These are phyloP conservation scores for Stereocaulon alpinum DNA, from an alignment of 495 filamentous ascomycete species.

Conservation along the genomic window DNA sequence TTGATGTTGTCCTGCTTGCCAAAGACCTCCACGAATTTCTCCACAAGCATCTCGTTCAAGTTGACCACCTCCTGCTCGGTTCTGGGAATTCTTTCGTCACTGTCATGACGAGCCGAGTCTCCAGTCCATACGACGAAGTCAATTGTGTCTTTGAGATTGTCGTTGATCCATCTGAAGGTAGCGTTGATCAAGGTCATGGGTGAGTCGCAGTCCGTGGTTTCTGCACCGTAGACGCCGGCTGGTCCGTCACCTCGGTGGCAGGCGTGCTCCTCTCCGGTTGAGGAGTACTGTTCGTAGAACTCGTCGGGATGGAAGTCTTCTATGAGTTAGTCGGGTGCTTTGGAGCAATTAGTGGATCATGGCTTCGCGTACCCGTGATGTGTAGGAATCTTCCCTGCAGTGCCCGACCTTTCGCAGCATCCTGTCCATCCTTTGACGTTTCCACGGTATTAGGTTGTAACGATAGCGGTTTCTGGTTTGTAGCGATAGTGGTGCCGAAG, in stretches of 20 bases:
- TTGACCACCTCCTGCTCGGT: constrained; percentile 59
- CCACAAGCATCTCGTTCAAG: constrained; percentile 63
- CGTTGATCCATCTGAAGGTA: constrained; percentile 86
- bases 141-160: constrained; percentile 68
- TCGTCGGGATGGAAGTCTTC: constrained; percentile 84
- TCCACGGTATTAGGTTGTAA: not conserved
- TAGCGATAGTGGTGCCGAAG: constrained; percentile 1
- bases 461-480: constrained; percentile 9
- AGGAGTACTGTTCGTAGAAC: constrained; percentile 69
- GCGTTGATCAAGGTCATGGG: constrained; percentile 71
- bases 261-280: constrained; percentile 51
- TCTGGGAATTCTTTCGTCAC: constrained; percentile 75
- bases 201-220: constrained; percentile 80
- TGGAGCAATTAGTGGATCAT: not conserved
- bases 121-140: constrained; percentile 99
- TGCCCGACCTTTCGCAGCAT: constrained; percentile 20
- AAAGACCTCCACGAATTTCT: constrained; percentile 69
- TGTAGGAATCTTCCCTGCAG: constrained; percentile 83
- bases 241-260: constrained; percentile 74
- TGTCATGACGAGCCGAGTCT: constrained; percentile 91
- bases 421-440: not conserved
- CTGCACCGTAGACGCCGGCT: constrained; percentile 72
- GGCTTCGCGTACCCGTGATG: constrained; percentile 64
- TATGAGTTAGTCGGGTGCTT: not conserved
- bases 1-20: constrained; percentile 36